Evolutionary conservation across 2,329 filamentous ascomycete genomes (phyloP).

Genomic region (Xylaria arbuscula): DNA sequence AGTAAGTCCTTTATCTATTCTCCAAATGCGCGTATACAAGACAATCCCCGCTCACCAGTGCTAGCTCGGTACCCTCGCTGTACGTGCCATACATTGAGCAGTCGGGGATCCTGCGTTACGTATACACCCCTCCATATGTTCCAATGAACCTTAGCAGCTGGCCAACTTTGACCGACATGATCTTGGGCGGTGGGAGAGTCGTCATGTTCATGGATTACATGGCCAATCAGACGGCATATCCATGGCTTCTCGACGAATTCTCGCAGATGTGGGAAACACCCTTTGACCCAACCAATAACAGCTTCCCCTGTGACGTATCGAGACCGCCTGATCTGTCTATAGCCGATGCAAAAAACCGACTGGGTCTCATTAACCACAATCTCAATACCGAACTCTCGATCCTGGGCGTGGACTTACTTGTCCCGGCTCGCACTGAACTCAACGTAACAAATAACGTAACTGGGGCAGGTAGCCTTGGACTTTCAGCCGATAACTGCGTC

Average conservation of each 20-base stretch:
- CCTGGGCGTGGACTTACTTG: slow-evolving; percentile 70
- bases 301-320: slow-evolving; percentile 82
- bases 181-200: slow-evolving; percentile 75
- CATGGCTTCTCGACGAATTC: slow-evolving; percentile 90
- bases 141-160: slow-evolving; percentile 81
- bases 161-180: slow-evolving; percentile 84
- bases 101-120: slow-evolving; percentile 77
- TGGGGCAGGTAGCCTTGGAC: slow-evolving; percentile 74
- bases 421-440: slow-evolving; percentile 76
- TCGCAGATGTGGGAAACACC: slow-evolving; percentile 91
- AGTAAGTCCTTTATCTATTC: slow-evolving; percentile 49
- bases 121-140: slow-evolving; percentile 76
- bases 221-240: slow-evolving; percentile 80
- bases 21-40: not conserved
- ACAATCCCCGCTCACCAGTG: slow-evolving; percentile 27
- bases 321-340: slow-evolving; percentile 74
- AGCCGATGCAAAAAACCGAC: slow-evolving; percentile 66
- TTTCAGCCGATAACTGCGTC: slow-evolving; percentile 71
- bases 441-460: slow-evolving; percentile 77
- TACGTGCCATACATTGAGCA: slow-evolving; percentile 77
- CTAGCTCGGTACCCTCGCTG: slow-evolving; percentile 63
- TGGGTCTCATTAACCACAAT: slow-evolving; percentile 93
- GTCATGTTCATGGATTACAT: slow-evolving; percentile 88
- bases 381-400: slow-evolving; percentile 82
- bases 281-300: slow-evolving; percentile 73